Base-by-base conservation (phyloP, 2,329 filamentous ascomycete genomes). In the Fusarium denticulatum region DNA sequence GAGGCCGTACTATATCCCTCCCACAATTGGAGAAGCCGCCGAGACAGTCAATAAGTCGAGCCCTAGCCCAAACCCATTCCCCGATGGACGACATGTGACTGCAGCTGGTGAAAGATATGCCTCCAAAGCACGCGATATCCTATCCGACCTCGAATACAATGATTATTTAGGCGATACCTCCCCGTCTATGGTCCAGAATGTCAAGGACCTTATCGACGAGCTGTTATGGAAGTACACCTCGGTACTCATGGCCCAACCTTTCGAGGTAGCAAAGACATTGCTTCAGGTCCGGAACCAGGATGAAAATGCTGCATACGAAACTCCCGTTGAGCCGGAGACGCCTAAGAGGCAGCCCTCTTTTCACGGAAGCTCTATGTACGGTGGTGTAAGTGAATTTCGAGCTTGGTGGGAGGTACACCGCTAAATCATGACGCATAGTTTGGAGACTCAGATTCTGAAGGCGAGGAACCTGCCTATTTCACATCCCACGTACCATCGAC, bases 241-340 rank as follows among this genome's bases (percentile, higher is more conserved):
- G 65, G 92, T 97, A 30, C 83, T 98, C 79, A 91, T 97, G 80
- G 93, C 94, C 60, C 96, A 99, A 83, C 96, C 96, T 20, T 98
- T 99, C 82, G 96, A 98, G 86, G 95, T 98, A 65, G 95, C 96
- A 79, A 98, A 98, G 88, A 96, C 92, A 20, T 90, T 98, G 63
- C 85, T 99, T 76, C 96, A 99, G 83, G 90, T 95, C 58, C 90
- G 88, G 73, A 84, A 82, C 71, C 89, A 91, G 77, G 88, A 88
- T 74, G 86, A 86, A 59, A 76, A 84, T 40, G 85, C 85, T 45
- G 69, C 75, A 15, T 58, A 80, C 42, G 65, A 74, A 22, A 65
- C 75, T 24, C 68, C 73, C n/a, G 56, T 62, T 32, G 75, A 79
- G 39, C 77, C 71, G 20, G 79, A 79, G 46, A 59, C 62, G 13